Evolutionary conservation across 768 basidiomycete genomes (phyloP).

Genomic region (Suillus luteus): DNA sequence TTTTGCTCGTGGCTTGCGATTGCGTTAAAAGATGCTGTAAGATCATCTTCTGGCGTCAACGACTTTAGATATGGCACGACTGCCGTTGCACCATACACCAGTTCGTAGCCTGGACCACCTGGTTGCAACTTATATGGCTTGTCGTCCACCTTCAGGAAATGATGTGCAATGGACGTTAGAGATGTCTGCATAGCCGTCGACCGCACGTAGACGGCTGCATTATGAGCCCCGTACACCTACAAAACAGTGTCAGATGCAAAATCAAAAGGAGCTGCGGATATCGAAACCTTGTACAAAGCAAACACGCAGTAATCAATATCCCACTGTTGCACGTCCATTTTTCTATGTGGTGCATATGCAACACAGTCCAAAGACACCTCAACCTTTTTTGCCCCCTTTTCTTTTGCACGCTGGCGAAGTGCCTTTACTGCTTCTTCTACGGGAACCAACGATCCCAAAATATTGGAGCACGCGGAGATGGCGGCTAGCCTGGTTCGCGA

Average conservation of each 20-base stretch:
- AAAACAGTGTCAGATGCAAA: not conserved
- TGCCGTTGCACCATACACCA: conserved; percentile 59
- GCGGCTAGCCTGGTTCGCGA: conserved; percentile 71
- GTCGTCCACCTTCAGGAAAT: conserved; percentile 57
- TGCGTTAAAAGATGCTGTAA: conserved; percentile 54
- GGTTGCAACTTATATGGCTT: conserved; percentile 66
- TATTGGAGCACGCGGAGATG: conserved; percentile 74
- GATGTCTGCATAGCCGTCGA: conserved; percentile 48
- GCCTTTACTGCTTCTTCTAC: conserved; percentile 58
- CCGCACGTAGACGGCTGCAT: conserved; percentile 66
- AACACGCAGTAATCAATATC: conserved; percentile 75
- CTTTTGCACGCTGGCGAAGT: conserved; percentile 50
- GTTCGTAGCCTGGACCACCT: conserved; percentile 76
- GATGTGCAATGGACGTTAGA: conserved; percentile 62
- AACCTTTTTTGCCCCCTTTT: conserved; percentile 57
- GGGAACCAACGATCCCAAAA: conserved; percentile 67
- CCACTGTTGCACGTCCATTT: conserved; percentile 74
- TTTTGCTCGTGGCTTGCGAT: conserved; percentile 64
- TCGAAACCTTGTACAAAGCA: conserved; percentile 70
- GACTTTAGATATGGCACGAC: conserved; percentile 65
- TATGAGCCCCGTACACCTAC: conserved; percentile 77
- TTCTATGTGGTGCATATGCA: conserved; percentile 74
- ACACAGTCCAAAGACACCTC: conserved; percentile 78
- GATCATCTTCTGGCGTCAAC: conserved; percentile 49
- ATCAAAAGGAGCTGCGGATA: not conserved